Conservation (phyloP, 352 stramenopile genomes). For the Pythium volutum region DNA sequence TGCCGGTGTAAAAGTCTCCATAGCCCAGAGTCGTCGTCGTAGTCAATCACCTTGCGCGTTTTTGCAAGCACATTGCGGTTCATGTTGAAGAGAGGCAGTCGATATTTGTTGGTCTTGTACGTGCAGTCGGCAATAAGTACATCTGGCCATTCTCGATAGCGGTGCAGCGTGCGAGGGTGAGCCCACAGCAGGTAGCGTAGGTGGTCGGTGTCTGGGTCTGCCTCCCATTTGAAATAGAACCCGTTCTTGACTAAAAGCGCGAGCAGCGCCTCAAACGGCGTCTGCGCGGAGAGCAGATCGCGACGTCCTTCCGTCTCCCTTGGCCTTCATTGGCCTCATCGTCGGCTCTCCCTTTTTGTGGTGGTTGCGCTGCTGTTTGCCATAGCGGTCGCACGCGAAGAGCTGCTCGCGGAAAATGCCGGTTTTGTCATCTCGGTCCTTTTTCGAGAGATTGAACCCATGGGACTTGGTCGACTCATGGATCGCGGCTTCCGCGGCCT, state of each 20-base stretch:
- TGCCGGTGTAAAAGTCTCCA: neutral
- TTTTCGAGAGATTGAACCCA: neutral
- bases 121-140: neutral
- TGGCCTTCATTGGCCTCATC: neutral
- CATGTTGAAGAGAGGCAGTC: neutral
- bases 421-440: neutral
- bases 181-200: neutral
- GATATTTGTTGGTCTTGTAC: neutral
- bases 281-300: neutral
- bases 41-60: neutral
- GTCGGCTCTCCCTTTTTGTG: neutral
- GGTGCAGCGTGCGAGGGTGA: neutral
- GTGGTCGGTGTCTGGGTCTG: neutral
- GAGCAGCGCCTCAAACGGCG: neutral
- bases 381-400: neutral
- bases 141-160: neutral
- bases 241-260: neutral
- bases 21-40: neutral
- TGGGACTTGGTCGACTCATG: neutral
- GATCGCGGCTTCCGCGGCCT: neutral
- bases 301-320: neutral
- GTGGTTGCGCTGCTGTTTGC: neutral
- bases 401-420: neutral
- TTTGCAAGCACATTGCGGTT: constrained; percentile 21
- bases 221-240: neutral